Percentiles rank a stretch among this genome's conserved stretches.
Conservation (phyloP, 2,329 filamentous ascomycete genomes). For the Aureobasidium namibiae region DNA sequence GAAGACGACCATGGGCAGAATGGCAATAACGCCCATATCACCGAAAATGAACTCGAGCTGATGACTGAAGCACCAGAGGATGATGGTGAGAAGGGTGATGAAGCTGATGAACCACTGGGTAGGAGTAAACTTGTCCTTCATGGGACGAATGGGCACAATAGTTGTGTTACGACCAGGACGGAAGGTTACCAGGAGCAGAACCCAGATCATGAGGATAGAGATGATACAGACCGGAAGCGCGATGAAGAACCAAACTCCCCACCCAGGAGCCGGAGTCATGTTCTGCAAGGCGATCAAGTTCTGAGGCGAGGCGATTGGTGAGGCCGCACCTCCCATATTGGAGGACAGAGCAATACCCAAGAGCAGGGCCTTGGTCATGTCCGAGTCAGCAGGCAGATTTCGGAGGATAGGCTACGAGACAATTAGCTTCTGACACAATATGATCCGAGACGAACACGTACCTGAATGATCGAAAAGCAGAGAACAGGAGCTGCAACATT, state of each 20-base stretch:
- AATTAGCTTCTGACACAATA: conserved; percentile 28
- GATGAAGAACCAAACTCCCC: conserved; percentile 96
- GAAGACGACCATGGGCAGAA: conserved; percentile 91
- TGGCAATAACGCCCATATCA: conserved; percentile 97
- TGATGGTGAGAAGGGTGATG: conserved; percentile 76
- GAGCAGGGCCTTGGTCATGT: conserved; percentile 91
- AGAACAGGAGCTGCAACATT: conserved; percentile 95
- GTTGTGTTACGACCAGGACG: conserved; percentile 74
- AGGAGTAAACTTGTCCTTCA: conserved; percentile 80
- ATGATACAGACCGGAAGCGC: conserved; percentile 86
- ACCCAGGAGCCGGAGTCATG: conserved; percentile 85
- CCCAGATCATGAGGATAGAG: conserved; percentile 81
- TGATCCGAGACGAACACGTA: not conserved
- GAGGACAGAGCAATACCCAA: conserved; percentile 90
- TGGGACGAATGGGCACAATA: conserved; percentile 82
- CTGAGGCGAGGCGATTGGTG: conserved; percentile 92
- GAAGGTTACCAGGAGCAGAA: conserved; percentile 77
- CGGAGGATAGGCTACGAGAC: conserved; percentile 68
- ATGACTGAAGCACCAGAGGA: conserved; percentile 86
- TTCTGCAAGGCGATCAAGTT: conserved; percentile 95
- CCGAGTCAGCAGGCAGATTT: conserved; percentile 79
- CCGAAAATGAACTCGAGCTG: conserved; percentile 82
- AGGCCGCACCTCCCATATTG: conserved; percentile 93
- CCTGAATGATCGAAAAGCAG: conserved; percentile 92
- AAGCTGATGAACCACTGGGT: conserved; percentile 88